Base-by-base conservation (phyloP, 176 grass and related monocot genomes). In the Thalia dealbata region DNA sequence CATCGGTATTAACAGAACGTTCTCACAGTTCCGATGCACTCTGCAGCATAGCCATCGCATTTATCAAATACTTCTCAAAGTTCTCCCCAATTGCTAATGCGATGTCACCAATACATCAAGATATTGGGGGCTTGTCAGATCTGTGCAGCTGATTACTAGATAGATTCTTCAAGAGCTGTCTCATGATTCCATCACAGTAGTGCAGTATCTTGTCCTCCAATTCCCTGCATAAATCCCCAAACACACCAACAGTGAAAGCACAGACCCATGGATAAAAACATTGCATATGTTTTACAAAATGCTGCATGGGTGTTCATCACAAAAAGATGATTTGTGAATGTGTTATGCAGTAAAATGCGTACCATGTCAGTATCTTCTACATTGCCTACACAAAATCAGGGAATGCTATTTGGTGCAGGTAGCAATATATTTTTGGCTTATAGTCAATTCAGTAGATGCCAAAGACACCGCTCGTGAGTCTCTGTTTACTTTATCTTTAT, bases 381-480 rank as follows among this genome's bases (percentile, higher is more conserved):
- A 26, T 93, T 90, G 29, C 93, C 87, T 50, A 74, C 82, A 46
- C 76, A 78, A 56, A 67, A 64, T 60, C 61, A 78, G 69, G 67
- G 41, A 83, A 75, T 71, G 54, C 58, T 50, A 15, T 3, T n/a
- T n/a, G n/a, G n/a, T n/a, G n/a, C 54, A 62, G 67, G 67, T 79
- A 22, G 5, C 16, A 8, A 19, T 18, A 46, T 27, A 6, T 52
- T 29, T n/a, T 9, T 22, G 3, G 45, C 26, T 64, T 14, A 32
- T 15, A 64, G 25, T 15, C 14, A 18, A 24, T 23, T 24, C 6
- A 22, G 7, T 48, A 25, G 56, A 74, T 10, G 10, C 21, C n/a
- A n/a, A n/a, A n/a, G n/a, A n/a, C n/a, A n/a, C 81, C 62, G 85
- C 74, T 62, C 88, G 95, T 99, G 81, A 83, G 95, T 86, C 66